phyloP scores from a whole-genome alignment of 148 eudicot species.

The Persicaria maculosa region DNA sequence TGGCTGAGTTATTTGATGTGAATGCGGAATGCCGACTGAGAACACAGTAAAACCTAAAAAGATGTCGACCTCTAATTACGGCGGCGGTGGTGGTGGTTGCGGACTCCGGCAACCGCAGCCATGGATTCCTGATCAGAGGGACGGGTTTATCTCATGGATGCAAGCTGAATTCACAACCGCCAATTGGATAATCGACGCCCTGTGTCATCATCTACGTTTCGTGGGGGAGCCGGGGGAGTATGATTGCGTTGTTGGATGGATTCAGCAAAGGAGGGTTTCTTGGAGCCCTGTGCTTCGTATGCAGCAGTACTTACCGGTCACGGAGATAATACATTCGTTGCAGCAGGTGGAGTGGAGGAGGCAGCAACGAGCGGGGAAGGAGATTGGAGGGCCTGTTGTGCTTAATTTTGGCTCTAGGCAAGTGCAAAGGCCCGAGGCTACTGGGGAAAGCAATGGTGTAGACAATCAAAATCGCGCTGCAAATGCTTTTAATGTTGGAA shows the following conservation, averaged over 20 bases:
- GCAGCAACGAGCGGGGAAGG: slow-evolving; percentile 25
- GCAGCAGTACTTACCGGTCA: slow-evolving; percentile 41
- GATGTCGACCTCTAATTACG: slow-evolving; percentile 5
- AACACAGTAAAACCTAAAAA: slow-evolving; percentile 1
- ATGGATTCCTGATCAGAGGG: slow-evolving; percentile 11
- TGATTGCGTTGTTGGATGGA: slow-evolving; percentile 31
- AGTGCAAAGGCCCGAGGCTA: slow-evolving; percentile 20
- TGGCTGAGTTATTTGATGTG: neutral
- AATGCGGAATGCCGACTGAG: slow-evolving; percentile 13
- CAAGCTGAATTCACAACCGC: slow-evolving; percentile 56
- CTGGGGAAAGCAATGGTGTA: slow-evolving; percentile 10
- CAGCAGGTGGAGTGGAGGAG: slow-evolving; percentile 41
- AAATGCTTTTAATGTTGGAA: slow-evolving; percentile 1
- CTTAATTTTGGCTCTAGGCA: slow-evolving; percentile 22
- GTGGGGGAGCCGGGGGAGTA: slow-evolving; percentile 43
- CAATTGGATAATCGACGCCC: slow-evolving; percentile 47
- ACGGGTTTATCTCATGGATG: slow-evolving; percentile 15
- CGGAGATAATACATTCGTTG: slow-evolving; percentile 32
- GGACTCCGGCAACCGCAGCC: slow-evolving; percentile 7
- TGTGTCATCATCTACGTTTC: slow-evolving; percentile 39
- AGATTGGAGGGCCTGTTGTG: slow-evolving; percentile 29
- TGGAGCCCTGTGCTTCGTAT: slow-evolving; percentile 50
- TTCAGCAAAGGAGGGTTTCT: slow-evolving; percentile 46
- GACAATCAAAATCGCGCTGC: slow-evolving; percentile 14
- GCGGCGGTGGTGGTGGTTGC: neutral